Evolutionary conservation across 495 filamentous ascomycete genomes (phyloP), one percentile per base, ranked within the genome.

Genomic region (Podospora comata): DNA sequence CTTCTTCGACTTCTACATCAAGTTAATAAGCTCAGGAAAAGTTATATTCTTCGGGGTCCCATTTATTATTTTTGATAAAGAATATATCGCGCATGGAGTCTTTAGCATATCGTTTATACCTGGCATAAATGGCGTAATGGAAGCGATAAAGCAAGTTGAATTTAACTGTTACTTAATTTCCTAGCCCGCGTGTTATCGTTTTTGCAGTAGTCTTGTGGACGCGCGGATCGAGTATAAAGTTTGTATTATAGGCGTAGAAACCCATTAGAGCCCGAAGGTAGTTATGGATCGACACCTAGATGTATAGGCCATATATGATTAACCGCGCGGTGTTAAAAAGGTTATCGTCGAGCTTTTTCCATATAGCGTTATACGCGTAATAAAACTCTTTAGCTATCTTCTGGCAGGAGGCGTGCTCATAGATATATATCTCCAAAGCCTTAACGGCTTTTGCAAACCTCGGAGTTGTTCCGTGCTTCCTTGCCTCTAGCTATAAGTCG

Each of bases 211-310:
- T 77, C 71, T 84, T 83, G 55, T 91, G 84, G 15, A 81, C 83
- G 39, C 91, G 86, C 57, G 91, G 91, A 72, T 91, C 91, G 61
- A 95, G 82, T 56, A 90, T 91, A 90, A 91, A 95, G 3, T 89
- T 90, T 26, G 87, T 87, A 75, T 89, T 87, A 65, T 82, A 85
- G 67, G 87, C 82, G 78, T 94, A 91, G 64, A 92, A 77, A 75
- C 92, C 92, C 76, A 92, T 83, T 71, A 95, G 92, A 27, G 90
- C 91, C 57, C 92, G 87, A 65, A 94, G 84, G 76, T 95, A 95
- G 76, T 95, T 92, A 66, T 89, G 87, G 55, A 95, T 77, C 18
- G 87, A 87, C 70, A 92, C 90, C 76, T 94, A 92, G 72, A 92
- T 90, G 72, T 92, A 94, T 1, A 94, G 81, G 66, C 92, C 91